phyloP scores from a whole-genome alignment of 306 rosid species.

The Abrus pulchellus region DNA sequence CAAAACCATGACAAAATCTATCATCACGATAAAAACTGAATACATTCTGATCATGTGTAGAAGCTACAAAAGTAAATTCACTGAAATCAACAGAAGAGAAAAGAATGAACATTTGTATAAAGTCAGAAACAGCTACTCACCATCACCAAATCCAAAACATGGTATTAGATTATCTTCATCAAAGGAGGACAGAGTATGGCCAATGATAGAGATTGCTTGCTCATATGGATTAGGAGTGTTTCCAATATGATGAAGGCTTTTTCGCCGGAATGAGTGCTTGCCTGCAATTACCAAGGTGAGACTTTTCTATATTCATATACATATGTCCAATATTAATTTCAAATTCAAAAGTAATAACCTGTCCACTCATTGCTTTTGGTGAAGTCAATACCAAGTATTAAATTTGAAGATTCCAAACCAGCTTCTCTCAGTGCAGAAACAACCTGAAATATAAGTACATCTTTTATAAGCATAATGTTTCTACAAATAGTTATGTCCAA shows the following conservation, averaged over 20 bases:
- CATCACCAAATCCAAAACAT: constrained; percentile 95
- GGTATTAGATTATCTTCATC: constrained; percentile 98
- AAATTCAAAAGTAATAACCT: constrained; percentile 62
- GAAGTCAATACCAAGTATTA: constrained; percentile 92
- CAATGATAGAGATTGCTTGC: constrained; percentile 93
- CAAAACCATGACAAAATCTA: constrained; percentile 79
- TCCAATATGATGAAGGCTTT: constrained; percentile 81
- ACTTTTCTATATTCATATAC: constrained; percentile 11
- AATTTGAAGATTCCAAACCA: constrained; percentile 95
- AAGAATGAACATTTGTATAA: constrained; percentile 23
- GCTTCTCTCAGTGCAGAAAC: constrained; percentile 89
- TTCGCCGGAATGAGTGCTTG: constrained; percentile 74
- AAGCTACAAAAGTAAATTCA: constrained; percentile 62
- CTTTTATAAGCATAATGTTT: constrained; percentile 10
- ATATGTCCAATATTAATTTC: constrained; percentile 20
- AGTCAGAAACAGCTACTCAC: constrained; percentile 59
- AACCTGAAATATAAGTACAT: constrained; percentile 64
- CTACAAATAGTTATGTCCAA: neutral
- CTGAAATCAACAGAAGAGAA: constrained; percentile 39
- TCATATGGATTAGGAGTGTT: constrained; percentile 90
- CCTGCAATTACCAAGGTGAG: constrained; percentile 65
- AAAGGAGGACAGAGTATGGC: constrained; percentile 83
- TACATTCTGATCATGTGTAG: constrained; percentile 76
- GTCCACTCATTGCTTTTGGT: constrained; percentile 99
- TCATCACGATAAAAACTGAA: constrained; percentile 72